Evolutionary conservation across 2,329 filamentous ascomycete genomes (phyloP).

Genomic region (Fusarium sp.): DNA sequence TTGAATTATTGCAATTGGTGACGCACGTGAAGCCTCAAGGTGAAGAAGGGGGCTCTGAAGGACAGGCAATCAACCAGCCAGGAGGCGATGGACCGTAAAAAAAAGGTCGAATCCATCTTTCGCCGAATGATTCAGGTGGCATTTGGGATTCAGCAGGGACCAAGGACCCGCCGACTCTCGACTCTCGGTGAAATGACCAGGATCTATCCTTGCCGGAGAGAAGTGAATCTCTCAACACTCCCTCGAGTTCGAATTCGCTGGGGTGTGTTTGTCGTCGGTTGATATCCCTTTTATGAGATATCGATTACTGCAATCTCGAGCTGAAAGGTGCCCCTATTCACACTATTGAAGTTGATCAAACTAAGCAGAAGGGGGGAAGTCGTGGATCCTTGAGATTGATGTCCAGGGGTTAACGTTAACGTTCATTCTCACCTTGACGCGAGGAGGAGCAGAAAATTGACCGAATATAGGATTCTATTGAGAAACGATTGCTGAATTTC

Average conservation of each 20-base stretch:
- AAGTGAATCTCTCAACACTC: not conserved
- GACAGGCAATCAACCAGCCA: not conserved
- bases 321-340: not conserved
- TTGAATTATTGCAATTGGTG: slow-evolving; percentile 2
- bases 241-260: not conserved
- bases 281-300: not conserved
- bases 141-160: slow-evolving; percentile 25
- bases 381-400: not conserved
- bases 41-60: not conserved
- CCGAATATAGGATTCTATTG: not conserved
- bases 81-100: not conserved
- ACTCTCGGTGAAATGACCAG: not conserved
- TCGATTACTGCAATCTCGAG: not conserved
- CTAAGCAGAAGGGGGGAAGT: not conserved
- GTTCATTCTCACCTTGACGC: not conserved
- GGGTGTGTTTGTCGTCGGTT: not conserved
- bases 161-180: slow-evolving; percentile 1
- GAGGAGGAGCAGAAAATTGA: not conserved
- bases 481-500: not conserved
- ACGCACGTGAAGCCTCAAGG: not conserved
- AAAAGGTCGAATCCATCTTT: not conserved
- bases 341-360: not conserved
- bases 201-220: not conserved
- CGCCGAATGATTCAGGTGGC: slow-evolving; percentile 34
- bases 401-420: not conserved